These are phyloP conservation scores for Diphasiastrum complanatum DNA, from an alignment of 83 land plant genomes.

Conservation along the genomic window DNA sequence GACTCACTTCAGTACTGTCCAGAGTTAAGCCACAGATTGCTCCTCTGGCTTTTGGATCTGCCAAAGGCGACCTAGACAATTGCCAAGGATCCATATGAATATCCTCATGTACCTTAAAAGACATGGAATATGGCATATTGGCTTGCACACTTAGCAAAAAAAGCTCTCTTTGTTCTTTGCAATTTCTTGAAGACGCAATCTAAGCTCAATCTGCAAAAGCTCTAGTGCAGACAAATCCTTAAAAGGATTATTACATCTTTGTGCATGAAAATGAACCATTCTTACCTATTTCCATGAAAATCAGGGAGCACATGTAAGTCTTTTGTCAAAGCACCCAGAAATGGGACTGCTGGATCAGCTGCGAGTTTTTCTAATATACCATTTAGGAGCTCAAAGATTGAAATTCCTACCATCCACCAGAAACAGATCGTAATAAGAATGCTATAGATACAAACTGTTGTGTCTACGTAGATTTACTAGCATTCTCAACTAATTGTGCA, in stretches of 20 bases:
- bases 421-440: too few relatives aligned
- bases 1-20: slow-evolving; percentile 62
- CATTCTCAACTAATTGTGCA: background rate
- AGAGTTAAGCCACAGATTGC: slow-evolving; percentile 71
- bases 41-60: slow-evolving; percentile 87
- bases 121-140: background rate
- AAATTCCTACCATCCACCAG: slow-evolving; percentile 56
- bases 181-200: too few relatives aligned
- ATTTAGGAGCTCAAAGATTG: slow-evolving; percentile 72
- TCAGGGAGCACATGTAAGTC: slow-evolving; percentile 81
- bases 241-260: background rate
- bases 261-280: background rate
- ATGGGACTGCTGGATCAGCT: slow-evolving; percentile 46
- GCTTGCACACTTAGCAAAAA: background rate
- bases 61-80: slow-evolving; percentile 71
- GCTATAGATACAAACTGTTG: too few relatives aligned
- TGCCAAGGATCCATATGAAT: background rate
- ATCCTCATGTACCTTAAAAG: too few relatives aligned
- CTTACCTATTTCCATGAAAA: slow-evolving; percentile 92
- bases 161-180: too few relatives aligned
- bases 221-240: slow-evolving; percentile 2
- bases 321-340: slow-evolving; percentile 69
- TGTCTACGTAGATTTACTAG: too few relatives aligned
- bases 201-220: too few relatives aligned
- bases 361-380: slow-evolving; percentile 53